These are phyloP conservation scores for Anaeramoeba ignava DNA, from an alignment of 78 protist species.

Conservation along the genomic window DNA sequence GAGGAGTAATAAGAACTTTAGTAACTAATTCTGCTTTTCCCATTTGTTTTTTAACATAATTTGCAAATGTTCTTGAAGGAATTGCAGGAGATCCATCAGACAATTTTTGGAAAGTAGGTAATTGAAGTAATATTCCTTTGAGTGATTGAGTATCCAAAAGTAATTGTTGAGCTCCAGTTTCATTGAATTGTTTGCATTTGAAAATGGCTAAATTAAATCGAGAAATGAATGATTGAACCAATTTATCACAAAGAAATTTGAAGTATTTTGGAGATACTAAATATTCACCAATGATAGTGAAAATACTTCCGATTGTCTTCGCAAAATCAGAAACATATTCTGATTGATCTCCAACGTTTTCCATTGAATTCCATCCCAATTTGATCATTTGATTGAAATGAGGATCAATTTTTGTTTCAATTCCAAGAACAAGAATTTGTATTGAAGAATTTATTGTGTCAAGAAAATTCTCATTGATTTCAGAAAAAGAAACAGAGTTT, in stretches of 20 bases:
- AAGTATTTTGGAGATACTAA: neutral
- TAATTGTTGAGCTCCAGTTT: slow-evolving; percentile 16
- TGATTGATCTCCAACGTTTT: neutral
- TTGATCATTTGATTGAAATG: too few species aligned
- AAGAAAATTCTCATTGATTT: neutral
- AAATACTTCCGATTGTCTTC: neutral
- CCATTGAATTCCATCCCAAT: neutral
- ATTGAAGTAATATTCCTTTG: neutral
- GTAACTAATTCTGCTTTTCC: too few species aligned
- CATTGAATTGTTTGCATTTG: slow-evolving; percentile 3
- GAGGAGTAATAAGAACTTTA: too few species aligned
- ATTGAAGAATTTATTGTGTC: neutral
- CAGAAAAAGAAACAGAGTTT: neutral
- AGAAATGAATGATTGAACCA: slow-evolving; percentile 7
- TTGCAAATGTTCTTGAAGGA: too few species aligned
- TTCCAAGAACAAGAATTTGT: neutral
- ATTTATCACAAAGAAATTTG: slow-evolving; percentile 8
- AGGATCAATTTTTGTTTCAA: neutral
- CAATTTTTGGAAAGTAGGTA: neutral
- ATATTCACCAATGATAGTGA: neutral
- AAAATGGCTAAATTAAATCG: neutral
- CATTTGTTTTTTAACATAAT: too few species aligned
- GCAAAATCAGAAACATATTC: neutral
- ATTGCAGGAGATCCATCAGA: neutral
- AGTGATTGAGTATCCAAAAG: slow-evolving; percentile 2